phyloP scores from a whole-genome alignment of 225 moss, liverwort and hornwort genomes.

The Bryum argenteum region DNA sequence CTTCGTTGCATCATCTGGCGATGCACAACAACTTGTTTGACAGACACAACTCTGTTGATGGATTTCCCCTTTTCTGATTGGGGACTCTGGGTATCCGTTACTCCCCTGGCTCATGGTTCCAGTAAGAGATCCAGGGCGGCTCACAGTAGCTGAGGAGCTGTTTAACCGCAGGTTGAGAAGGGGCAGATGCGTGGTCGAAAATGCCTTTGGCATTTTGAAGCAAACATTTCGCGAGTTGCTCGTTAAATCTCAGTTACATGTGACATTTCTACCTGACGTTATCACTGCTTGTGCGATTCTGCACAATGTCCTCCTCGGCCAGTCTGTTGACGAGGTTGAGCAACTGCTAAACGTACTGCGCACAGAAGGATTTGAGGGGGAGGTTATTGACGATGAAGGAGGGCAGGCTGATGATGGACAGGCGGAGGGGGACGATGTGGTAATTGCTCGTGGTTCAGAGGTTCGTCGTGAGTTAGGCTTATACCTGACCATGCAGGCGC shows the following conservation, averaged over 20 bases:
- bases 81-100: not conserved
- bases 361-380: not conserved
- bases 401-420: not conserved
- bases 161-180: not conserved
- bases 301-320: not conserved
- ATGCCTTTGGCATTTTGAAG: not conserved
- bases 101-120: not conserved
- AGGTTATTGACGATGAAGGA: not conserved
- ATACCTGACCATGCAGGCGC: too few species aligned
- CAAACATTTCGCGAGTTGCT: not conserved
- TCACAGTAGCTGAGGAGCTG: not conserved
- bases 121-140: not conserved
- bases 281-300: not conserved
- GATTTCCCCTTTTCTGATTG: not conserved
- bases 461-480: too few species aligned
- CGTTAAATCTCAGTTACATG: not conserved
- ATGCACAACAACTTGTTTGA: too few species aligned
- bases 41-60: not conserved
- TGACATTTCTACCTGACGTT: not conserved
- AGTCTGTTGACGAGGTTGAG: not conserved
- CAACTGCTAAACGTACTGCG: not conserved
- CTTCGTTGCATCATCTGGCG: too few species aligned
- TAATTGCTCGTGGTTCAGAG: too few species aligned
- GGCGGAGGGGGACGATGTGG: too few species aligned
- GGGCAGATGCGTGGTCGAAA: not conserved